Conservation (phyloP, 2,329 filamentous ascomycete genomes). For the Grosmannia penicillata region DNA sequence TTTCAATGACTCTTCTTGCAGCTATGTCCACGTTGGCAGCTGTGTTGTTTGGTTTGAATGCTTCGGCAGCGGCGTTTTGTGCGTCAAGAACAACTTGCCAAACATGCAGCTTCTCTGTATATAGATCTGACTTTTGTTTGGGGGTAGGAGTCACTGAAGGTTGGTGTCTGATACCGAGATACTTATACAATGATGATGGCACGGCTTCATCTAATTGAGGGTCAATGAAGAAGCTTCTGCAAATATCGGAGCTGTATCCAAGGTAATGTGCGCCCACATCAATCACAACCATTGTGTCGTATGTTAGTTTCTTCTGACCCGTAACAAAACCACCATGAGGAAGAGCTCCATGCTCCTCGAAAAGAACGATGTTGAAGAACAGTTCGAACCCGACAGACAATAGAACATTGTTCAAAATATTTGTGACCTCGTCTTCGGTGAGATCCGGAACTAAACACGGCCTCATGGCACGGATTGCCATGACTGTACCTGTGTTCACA, state of each 20-base stretch:
- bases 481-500: constrained; percentile 36
- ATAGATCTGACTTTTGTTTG: constrained; percentile 10
- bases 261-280: constrained; percentile 47
- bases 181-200: neutral
- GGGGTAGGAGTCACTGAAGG: no score
- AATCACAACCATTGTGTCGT: constrained; percentile 44
- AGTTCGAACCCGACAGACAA: constrained; percentile 36
- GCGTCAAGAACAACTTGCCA: constrained; percentile 49
- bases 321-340: constrained; percentile 38
- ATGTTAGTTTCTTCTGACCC: constrained; percentile 32
- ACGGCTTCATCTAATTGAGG: no score
- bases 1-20: constrained; percentile 38
- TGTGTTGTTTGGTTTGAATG: constrained; percentile 33
- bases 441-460: constrained; percentile 39
- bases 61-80: constrained; percentile 37
- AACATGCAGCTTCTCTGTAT: constrained; percentile 36
- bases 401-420: constrained; percentile 39
- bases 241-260: constrained; percentile 50
- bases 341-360: constrained; percentile 38
- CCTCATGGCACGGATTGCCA: constrained; percentile 37
- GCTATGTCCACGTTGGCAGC: constrained; percentile 47
- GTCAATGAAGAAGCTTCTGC: constrained; percentile 43
- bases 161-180: neutral
- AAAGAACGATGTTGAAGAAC: constrained; percentile 51
- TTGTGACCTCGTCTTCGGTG: constrained; percentile 41